Evolutionary conservation across 1,284 basidiomycete species (phyloP).

Genomic region (Ganoderma lingzhi): DNA sequence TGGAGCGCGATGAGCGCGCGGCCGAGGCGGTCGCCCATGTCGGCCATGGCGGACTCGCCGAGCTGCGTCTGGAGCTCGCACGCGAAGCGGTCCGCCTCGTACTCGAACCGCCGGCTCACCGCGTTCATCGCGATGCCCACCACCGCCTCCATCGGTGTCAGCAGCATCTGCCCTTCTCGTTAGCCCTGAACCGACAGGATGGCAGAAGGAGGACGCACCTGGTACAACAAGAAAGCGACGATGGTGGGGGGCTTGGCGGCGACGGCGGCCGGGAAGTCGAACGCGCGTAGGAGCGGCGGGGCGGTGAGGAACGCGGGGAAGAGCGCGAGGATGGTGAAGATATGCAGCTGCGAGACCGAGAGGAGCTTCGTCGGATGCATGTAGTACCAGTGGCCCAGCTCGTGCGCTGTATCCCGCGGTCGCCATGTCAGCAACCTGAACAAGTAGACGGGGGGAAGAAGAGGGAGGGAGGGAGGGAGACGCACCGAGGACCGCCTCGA

Average conservation of each 20-base stretch:
- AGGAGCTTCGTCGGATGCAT: slow-evolving; percentile 92
- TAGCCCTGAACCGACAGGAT: neutral
- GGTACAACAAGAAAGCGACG: slow-evolving; percentile 90
- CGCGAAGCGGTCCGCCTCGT: slow-evolving; percentile 88
- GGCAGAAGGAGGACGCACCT: slow-evolving; percentile 48
- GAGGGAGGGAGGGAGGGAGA: neutral
- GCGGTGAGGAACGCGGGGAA: slow-evolving; percentile 95
- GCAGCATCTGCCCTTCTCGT: slow-evolving; percentile 68
- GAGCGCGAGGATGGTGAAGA: slow-evolving; percentile 85
- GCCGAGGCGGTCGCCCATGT: slow-evolving; percentile 84
- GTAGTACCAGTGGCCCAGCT: slow-evolving; percentile 96
- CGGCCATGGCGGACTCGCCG: slow-evolving; percentile 59
- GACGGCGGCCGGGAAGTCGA: slow-evolving; percentile 82
- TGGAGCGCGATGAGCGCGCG: slow-evolving; percentile 85
- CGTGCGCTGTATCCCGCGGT: slow-evolving; percentile 68
- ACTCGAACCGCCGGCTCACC: slow-evolving; percentile 86
- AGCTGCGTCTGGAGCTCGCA: slow-evolving; percentile 68
- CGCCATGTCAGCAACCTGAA: neutral
- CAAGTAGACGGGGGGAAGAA: neutral
- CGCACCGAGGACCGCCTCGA: slow-evolving; percentile 83
- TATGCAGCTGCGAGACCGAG: slow-evolving; percentile 85
- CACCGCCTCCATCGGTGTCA: slow-evolving; percentile 84
- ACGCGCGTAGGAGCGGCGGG: slow-evolving; percentile 83
- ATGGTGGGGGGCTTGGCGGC: slow-evolving; percentile 82
- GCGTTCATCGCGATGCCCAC: slow-evolving; percentile 83